Evolutionary conservation across 768 basidiomycete species (phyloP), one percentile per base, ranked within the genome.

Genomic region (Lactarius indigo): DNA sequence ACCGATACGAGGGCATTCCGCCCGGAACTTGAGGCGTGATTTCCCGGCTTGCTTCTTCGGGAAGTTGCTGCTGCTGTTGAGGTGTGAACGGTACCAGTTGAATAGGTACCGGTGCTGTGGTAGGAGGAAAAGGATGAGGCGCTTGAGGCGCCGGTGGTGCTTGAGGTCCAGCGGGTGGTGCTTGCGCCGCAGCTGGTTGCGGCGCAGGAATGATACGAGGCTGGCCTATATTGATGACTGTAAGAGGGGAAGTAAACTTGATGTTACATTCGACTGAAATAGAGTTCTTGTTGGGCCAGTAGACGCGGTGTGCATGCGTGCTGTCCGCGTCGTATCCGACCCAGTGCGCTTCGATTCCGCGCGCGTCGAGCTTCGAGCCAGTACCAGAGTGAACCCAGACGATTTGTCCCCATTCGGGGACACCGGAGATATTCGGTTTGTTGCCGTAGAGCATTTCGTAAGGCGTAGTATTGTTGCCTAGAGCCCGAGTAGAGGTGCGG

Each of bases 261-360:
- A 78, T 64, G 59, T 74, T 75, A 5, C 72, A 64, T 56, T 78
- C 73, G 23, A 75, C 70, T 3, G 70, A 65, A 3, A 78, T 64
- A 1, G 69, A 44, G 1, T 64, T 69, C 20, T 68, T 73, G 13
- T 69, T 63, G 0, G 74, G 74, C 78, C 76, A 81, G 64, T 79
- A 80, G 13, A 80, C 70, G 4, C 73, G 61, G 44, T 75, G 73
- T 0, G 72, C 79, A n/a, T 59, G 59, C 12, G 75, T 74, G 28
- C 73, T 74, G 28, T 74, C 65, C 3, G 72, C 66, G 58, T 78
- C 75, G 61, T 75, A 72, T n/a, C 81, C 80, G 5, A 82, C 59
- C 74, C 76, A 82, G 5, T 42, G 64, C 0, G 69, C 73, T 33
- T 67, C 59, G 1, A 35, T n/a, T 2, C 64, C 65, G 1, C 58